Base-by-base conservation (phyloP, 495 filamentous ascomycete genomes). In the Neurospora discreta region DNA sequence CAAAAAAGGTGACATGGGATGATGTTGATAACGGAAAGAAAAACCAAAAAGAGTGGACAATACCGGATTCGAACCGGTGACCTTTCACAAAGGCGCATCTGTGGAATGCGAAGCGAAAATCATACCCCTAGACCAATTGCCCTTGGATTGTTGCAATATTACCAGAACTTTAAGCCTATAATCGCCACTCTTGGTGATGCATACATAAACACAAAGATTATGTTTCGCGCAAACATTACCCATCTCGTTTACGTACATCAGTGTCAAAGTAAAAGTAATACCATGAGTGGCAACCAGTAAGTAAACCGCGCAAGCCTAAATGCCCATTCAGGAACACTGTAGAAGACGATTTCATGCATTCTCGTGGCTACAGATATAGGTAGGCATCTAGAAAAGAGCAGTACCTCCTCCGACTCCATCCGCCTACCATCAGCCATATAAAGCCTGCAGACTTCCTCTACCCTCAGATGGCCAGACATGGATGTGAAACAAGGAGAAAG, bases 111-210 rank as follows among this genome's bases (percentile, higher is more conserved):
- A 73, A 73, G 72, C 72, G 72, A 70, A 73, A 73, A 73, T 73
- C 72, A 73, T 73, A 73, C 72, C 72, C 44, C 72, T 73, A 73
- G 72, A 73, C 72, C 72, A 73, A 70, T 67, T 70, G 69, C 72
- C 72, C 13, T 38, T 33, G 33, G 16, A 41, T 39, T 20, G 39
- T 69, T 41, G 26, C 1, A 0, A 36, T 36, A 2, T 33, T 1
- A 33, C 30, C 4, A 33, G 4, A 33, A 33, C 1, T 2, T 2
- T 4, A 4, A 4, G 1, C 4, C 30, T 33, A 33, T 33, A 33
- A 33, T 4, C 30, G 4, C 30, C 30, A 33, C 4, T 33, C 6
- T 36, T 36, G 3, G 33, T 5, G n/a, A n/a, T n/a, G n/a, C n/a
- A n/a, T n/a, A n/a, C n/a, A n/a, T n/a, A n/a, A n/a, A n/a, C n/a